phyloP scores from a whole-genome alignment of 768 basidiomycete species.

The Boletus vinaceobasis region DNA sequence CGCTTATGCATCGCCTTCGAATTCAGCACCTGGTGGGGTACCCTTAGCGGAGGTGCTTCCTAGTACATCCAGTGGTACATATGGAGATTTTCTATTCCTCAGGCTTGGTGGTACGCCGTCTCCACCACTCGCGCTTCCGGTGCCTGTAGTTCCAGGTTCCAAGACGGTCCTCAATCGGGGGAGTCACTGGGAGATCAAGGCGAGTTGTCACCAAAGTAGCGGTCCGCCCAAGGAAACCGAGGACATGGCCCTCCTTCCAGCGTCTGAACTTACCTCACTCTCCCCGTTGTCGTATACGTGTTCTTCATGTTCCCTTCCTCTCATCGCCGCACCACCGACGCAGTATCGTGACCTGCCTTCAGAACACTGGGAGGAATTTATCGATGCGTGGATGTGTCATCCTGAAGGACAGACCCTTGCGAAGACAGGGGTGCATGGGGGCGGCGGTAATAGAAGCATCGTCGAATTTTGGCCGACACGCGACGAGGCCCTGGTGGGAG shows the following conservation, averaged over 20 bases:
- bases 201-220: constrained; percentile 36
- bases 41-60: constrained; percentile 62
- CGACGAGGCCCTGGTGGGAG: constrained; percentile 80
- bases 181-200: constrained; percentile 70
- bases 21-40: constrained; percentile 40
- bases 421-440: constrained; percentile 39
- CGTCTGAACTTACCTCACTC: constrained; percentile 54
- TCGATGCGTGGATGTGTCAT: constrained; percentile 99
- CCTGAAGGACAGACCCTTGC: constrained; percentile 71
- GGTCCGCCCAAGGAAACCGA: constrained; percentile 15
- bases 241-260: constrained; percentile 57
- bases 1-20: constrained; percentile 26
- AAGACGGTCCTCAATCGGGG: constrained; percentile 55
- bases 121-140: constrained; percentile 53
- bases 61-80: constrained; percentile 36
- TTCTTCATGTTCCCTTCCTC: constrained; percentile 71
- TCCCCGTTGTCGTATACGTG: constrained; percentile 71
- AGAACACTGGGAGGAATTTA: constrained; percentile 95
- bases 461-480: constrained; percentile 76
- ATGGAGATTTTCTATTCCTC: constrained; percentile 58
- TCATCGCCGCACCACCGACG: constrained; percentile 50
- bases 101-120: constrained; percentile 58
- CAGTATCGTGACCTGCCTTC: constrained; percentile 86
- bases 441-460: background rate
- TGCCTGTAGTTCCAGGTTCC: constrained; percentile 55